phyloP scores from a whole-genome alignment of 2,329 filamentous ascomycete genomes.

The Pestalotiopsis sp. region DNA sequence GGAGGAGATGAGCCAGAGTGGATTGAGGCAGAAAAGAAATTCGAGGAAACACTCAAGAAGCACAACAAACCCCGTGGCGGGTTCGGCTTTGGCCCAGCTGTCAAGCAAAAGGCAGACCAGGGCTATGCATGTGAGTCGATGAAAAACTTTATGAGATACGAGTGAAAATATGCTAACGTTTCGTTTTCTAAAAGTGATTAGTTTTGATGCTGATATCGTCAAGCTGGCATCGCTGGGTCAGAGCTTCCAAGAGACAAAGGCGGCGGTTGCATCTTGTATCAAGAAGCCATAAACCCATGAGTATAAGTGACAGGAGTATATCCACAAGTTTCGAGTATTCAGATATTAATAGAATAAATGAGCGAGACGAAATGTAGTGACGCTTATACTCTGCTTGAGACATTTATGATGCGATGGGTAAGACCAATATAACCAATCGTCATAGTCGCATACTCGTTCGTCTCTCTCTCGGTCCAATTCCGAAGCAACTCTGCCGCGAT shows the following conservation, averaged over 20 bases:
- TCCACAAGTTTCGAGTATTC: no score
- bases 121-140: conserved; percentile 4
- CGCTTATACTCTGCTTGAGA: no score
- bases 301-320: no score
- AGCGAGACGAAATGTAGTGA: no score
- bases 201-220: conserved; percentile 13
- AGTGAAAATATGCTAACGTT: background rate
- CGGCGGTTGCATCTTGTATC: background rate
- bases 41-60: conserved; percentile 43
- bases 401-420: no score
- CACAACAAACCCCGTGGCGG: conserved; percentile 46
- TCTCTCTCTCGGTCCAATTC: no score
- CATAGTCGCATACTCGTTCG: no score
- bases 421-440: no score
- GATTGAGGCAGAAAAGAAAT: conserved; percentile 39
- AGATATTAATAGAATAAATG: background rate
- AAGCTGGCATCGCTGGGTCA: conserved; percentile 7
- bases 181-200: background rate
- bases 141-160: no score
- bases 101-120: conserved; percentile 27
- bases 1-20: conserved; percentile 44
- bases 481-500: no score
- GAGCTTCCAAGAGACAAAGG: conserved; percentile 8
- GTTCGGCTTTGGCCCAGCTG: conserved; percentile 32
- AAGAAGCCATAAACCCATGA: background rate